These are phyloP conservation scores for Chlamydomonas incerta DNA, from an alignment of 139 green algal genomes.

Conservation along the genomic window DNA sequence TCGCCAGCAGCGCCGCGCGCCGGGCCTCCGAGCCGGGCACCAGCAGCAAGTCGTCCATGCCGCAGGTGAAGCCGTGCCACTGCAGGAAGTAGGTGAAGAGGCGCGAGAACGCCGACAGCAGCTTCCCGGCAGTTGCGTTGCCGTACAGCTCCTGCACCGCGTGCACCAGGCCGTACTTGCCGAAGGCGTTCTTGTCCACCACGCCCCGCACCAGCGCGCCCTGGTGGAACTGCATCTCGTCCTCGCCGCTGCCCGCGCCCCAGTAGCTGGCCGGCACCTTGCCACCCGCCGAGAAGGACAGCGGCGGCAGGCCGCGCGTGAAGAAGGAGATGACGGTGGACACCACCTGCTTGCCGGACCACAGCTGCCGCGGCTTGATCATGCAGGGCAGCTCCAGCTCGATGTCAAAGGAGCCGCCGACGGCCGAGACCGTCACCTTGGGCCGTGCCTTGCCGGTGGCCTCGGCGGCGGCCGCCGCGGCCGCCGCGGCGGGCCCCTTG, in stretches of 20 bases:
- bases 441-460: background rate
- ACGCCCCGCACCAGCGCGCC: conserved; percentile 77
- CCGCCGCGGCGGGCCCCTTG: conserved; percentile 17
- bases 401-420: conserved; percentile 37
- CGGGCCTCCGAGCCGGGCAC: conserved; percentile 7
- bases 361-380: conserved; percentile 84
- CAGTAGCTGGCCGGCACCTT: conserved; percentile 90
- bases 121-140: conserved; percentile 71
- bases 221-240: conserved; percentile 72
- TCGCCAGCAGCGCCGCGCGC: conserved; percentile 29
- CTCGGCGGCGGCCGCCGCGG: conserved; percentile 10
- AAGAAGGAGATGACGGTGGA: conserved; percentile 80
- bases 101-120: conserved; percentile 86
- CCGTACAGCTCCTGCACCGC: conserved; percentile 96
- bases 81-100: conserved; percentile 94
- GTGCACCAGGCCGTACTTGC: conserved; percentile 95
- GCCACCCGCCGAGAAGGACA: conserved; percentile 76
- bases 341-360: conserved; percentile 97
- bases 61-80: conserved; percentile 94
- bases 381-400: conserved; percentile 81
- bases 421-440: conserved; percentile 15
- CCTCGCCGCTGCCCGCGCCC: conserved; percentile 79
- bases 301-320: conserved; percentile 78
- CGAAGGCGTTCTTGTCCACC: conserved; percentile 97
- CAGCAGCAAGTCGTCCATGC: conserved; percentile 94